Evolutionary conservation across 306 rosid species (phyloP).

Genomic region (Citrullus colocynthis): DNA sequence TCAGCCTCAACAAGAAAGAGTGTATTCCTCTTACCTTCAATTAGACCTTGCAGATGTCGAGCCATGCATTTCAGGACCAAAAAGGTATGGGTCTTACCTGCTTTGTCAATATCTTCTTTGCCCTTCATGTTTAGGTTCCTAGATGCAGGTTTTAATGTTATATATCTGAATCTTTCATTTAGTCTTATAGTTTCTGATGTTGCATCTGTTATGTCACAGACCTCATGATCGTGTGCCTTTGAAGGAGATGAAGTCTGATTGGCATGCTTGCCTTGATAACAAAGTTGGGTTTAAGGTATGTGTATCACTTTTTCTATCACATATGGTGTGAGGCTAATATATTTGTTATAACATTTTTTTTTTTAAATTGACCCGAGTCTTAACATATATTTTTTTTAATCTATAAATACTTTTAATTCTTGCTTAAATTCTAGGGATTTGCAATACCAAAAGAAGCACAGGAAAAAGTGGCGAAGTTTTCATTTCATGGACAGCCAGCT

Average conservation of each 20-base stretch:
- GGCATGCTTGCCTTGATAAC: conserved; percentile 86
- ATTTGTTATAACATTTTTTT: background rate
- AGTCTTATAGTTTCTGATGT: background rate
- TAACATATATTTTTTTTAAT: background rate
- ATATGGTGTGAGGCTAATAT: background rate
- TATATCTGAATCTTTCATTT: background rate
- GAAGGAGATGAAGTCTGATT: conserved; percentile 85
- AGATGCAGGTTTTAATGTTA: background rate
- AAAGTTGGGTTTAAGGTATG: conserved; percentile 95
- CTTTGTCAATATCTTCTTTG: background rate
- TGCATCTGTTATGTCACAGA: conserved; percentile 20
- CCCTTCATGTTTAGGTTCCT: conserved; percentile 7
- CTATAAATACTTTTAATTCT: background rate
- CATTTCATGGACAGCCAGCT: conserved; percentile 78
- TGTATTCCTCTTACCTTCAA: conserved; percentile 81
- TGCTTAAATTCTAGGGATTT: conserved; percentile 45
- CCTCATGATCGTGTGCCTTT: conserved; percentile 86
- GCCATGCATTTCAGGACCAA: conserved; percentile 92
- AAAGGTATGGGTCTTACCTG: conserved; percentile 41
- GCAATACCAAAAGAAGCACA: conserved; percentile 82
- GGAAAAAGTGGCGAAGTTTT: conserved; percentile 63
- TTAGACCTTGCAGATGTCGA: conserved; percentile 67
- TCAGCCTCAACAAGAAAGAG: conserved; percentile 89
- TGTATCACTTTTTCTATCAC: background rate
- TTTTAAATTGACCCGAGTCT: background rate